Conservation (phyloP, 257 asterid genomes). For the Ilex asprella region DNA sequence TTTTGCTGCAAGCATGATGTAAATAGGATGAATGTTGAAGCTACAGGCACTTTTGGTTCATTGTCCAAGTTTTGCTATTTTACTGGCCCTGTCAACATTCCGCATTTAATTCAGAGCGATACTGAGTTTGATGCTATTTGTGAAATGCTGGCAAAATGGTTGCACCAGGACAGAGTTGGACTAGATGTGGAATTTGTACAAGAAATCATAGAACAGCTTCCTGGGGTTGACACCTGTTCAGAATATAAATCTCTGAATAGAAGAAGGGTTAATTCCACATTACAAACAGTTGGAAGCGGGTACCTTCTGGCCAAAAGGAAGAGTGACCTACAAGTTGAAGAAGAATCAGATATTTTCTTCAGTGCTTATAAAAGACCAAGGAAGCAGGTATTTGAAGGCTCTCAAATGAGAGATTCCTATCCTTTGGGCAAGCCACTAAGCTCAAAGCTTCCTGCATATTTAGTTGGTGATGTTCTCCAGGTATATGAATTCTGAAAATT, state of each 20-base stretch:
- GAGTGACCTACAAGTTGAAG: constrained; percentile 23
- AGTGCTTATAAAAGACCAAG: constrained; percentile 33
- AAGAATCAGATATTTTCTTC: constrained; percentile 24
- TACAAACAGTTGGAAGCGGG: constrained; percentile 71
- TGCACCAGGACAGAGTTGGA: constrained; percentile 77
- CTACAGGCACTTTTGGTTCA: constrained; percentile 30
- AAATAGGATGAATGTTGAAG: constrained; percentile 23
- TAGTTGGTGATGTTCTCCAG: constrained; percentile 89
- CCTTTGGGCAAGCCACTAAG: constrained; percentile 65
- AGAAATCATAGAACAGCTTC: constrained; percentile 81
- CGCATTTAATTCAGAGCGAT: constrained; percentile 40
- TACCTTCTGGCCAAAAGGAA: constrained; percentile 60
- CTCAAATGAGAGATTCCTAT: constrained; percentile 48
- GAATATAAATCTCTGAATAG: constrained; percentile 46
- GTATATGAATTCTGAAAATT: constrained; percentile 27
- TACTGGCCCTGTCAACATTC: constrained; percentile 33
- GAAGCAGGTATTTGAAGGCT: constrained; percentile 22
- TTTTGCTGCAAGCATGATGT: constrained; percentile 63
- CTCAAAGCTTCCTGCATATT: constrained; percentile 62
- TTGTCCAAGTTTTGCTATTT: constrained; percentile 54
- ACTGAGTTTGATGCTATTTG: constrained; percentile 41
- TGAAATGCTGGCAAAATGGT: constrained; percentile 61
- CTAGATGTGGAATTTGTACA: constrained; percentile 74
- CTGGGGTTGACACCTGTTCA: constrained; percentile 59
- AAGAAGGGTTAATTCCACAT: constrained; percentile 39